Evolutionary conservation across 2,329 filamentous ascomycete species (phyloP), one percentile per base, ranked within the genome.

Genomic region (Akanthomyces uredinophilus): DNA sequence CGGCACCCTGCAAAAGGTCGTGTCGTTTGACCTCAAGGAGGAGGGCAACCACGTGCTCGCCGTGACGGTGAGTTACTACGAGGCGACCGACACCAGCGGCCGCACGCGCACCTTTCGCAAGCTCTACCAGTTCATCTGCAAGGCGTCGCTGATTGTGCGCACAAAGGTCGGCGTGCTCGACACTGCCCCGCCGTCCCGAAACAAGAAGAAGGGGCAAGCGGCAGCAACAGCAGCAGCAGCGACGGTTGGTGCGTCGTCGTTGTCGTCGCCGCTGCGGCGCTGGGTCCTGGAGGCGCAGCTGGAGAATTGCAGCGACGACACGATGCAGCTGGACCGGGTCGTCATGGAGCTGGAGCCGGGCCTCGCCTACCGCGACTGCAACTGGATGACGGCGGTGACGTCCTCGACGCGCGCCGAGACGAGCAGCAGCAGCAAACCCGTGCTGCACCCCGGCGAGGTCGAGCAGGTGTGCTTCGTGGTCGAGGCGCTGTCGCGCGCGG

Each of bases 91-190:
- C 68, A 86, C 83, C 20, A 84, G 82, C 66, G 86, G 86, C 3
- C 84, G 91, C 55, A 88, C 90, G 43, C 82, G 95, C 64, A 96
- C 92, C 11, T 98, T 98, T 72, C 82, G 94, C 67, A 98, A 98
- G 77, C 78, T 99, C 64, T 99, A 98, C 74, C 95, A 98, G 74
- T 99, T 99, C 72, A 88, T 96, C 61, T 95, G 93, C 71, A 94
- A 96, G 78, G 87, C 91, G 44, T 90, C 92, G 64, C 79, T 99
- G 67, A 91, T 93, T 65, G 94, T 99, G 63, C 83, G 94, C 65
- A 97, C 94, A 1, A 99, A 98, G 74, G 85, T 92, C 3, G 90
- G 90, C 4, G 82, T 87, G 57, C 71, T 91, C 61, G 71, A 63
- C 27, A 32, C 8, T 32, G n/a, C n/a, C n/a, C n/a, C n/a, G n/a